phyloP scores from a whole-genome alignment of 108 stramenopile genomes.

The Pseudonitzschia multiseries region DNA sequence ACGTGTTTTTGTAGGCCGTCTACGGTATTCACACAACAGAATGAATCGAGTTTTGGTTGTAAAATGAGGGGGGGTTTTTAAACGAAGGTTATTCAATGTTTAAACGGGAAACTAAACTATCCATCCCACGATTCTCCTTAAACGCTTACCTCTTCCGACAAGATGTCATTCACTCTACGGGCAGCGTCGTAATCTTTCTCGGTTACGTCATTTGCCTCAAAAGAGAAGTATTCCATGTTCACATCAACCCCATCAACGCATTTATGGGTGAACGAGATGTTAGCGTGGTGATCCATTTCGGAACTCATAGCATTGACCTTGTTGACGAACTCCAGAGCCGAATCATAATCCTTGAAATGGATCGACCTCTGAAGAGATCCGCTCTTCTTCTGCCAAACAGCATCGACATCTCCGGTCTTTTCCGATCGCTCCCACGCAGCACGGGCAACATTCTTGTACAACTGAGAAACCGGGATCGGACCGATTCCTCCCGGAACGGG shows the following conservation, averaged over 20 bases:
- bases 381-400: conserved; percentile 1
- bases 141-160: conserved; percentile 8
- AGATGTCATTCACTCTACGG: conserved; percentile 8
- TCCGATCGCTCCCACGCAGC: conserved; percentile 8
- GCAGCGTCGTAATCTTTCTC: conserved; percentile 47
- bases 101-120: not conserved
- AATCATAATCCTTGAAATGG: conserved; percentile 38
- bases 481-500: conserved; percentile 99
- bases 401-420: conserved; percentile 15
- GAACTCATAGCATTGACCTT: conserved; percentile 37
- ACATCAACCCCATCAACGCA: conserved; percentile 47
- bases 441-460: conserved; percentile 36
- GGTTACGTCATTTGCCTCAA: conserved; percentile 44
- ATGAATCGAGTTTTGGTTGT: not conserved
- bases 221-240: conserved; percentile 39
- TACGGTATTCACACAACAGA: no score
- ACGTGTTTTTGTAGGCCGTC: conserved; percentile 19
- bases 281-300: conserved; percentile 49
- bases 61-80: not conserved
- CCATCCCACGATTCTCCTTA: not conserved
- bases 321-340: conserved; percentile 36
- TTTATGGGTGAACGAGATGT: conserved; percentile 40
- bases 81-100: not conserved
- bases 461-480: conserved; percentile 99
- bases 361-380: conserved; percentile 19